Percentiles rank a stretch among this genome's conserved stretches.
Conservation (phyloP, 2,329 filamentous ascomycete genomes). For the Trichophyton rubrum region DNA sequence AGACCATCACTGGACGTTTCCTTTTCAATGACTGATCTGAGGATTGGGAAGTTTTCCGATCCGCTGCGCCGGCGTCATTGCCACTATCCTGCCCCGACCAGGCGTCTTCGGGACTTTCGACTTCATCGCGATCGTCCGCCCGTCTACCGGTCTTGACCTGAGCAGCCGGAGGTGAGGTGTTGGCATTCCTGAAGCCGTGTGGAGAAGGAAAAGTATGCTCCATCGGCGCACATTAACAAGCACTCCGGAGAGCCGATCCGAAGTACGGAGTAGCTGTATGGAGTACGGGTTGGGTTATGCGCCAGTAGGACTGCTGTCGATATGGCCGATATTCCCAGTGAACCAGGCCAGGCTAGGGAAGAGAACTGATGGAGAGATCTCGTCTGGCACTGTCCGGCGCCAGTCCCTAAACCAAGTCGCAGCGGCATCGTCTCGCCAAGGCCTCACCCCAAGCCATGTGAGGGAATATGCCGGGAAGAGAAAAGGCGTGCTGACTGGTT, state of each 20-base stretch:
- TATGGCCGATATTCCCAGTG: background rate
- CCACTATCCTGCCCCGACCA: slow-evolving; percentile 30
- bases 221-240: slow-evolving; percentile 2
- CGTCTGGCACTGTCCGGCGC: background rate
- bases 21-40: slow-evolving; percentile 9
- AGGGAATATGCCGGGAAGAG: background rate
- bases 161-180: background rate
- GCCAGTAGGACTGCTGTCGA: background rate
- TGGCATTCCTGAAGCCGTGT: slow-evolving; percentile 1
- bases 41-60: slow-evolving; percentile 8
- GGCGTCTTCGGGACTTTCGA: slow-evolving; percentile 20
- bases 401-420: background rate
- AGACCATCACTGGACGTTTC: slow-evolving; percentile 13
- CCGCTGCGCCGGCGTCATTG: slow-evolving; percentile 26
- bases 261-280: background rate
- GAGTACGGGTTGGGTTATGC: background rate
- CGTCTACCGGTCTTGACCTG: slow-evolving; percentile 3
- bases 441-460: background rate
- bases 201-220: slow-evolving; percentile 3
- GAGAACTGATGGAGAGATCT: background rate
- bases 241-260: background rate
- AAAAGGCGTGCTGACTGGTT: background rate
- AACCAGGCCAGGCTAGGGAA: background rate
- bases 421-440: background rate
- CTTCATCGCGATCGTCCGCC: slow-evolving; percentile 10